Evolutionary conservation across 805 yeast genomes (phyloP), one percentile per base, ranked within the genome.

Genomic region (Metschnikowia reukaufii): DNA sequence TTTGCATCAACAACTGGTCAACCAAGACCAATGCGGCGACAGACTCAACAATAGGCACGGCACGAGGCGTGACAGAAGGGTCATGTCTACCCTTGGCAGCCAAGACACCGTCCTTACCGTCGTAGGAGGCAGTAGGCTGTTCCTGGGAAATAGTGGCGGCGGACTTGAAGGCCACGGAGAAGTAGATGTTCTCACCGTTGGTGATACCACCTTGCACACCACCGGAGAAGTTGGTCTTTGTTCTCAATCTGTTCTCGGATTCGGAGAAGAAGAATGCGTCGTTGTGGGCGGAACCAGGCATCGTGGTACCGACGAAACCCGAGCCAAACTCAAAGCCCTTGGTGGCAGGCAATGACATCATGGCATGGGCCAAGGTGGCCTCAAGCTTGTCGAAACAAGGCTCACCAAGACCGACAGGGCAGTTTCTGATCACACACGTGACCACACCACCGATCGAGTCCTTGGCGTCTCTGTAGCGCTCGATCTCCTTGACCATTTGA

Each of bases 31-130:
- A 76, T n/a, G 97, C 94, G 40, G 98, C 81, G 98, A 94, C 92
- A 34, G 98, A 88, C 74, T 94, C 99, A 25, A 94, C 98, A 61
- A 94, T 94, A 43, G 99, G 98, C 51, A 94, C 89, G 33, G 99
- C 99, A 68, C 99, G 83, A 56, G 99, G 99, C 17, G 96, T 96
- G 45, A 94, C 99, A 61, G 91, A 88, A 29, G 99, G 99, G 66
- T 94, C 99, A 63, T 94, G 99, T 78, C 99, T 87, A 47, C 99
- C 99, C 66, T 92, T 84, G 30, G 99, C 97, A 44, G 94, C 96
- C 50, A 94, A 76, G 8, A 84, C 81, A 63, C 99, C 99, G 42
- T 73, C 82, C 56, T 79, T 77, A 60, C 99, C 99, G 20, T 87
- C 91, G 71, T 91, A 94, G 39, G 94, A 80, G 21, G 89, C 81